These are phyloP conservation scores for Termitomyces sp. DNA, from an alignment of 768 basidiomycete species.

Conservation along the genomic window DNA sequence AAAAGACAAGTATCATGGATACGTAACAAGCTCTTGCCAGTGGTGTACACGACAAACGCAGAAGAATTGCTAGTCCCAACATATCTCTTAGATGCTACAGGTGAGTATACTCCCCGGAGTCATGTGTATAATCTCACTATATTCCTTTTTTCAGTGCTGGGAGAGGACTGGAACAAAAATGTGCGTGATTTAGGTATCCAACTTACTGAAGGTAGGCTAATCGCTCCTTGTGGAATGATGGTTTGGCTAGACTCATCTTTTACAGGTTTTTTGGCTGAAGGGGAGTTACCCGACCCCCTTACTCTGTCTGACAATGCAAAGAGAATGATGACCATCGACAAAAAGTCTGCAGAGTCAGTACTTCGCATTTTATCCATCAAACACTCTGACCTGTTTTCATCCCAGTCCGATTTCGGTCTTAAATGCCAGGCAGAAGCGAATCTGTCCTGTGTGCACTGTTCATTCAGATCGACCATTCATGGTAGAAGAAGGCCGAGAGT, in stretches of 20 bases:
- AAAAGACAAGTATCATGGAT: constrained; percentile 93
- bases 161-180: constrained; percentile 55
- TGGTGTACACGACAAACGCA: constrained; percentile 48
- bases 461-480: constrained; percentile 63
- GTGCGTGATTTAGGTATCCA: constrained; percentile 51
- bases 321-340: constrained; percentile 46
- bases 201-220: constrained; percentile 47
- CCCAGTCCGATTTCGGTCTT: constrained; percentile 58
- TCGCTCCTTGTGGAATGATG: neutral
- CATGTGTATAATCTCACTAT: neutral
- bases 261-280: constrained; percentile 55
- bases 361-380: constrained; percentile 1
- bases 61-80: constrained; percentile 32
- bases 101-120: constrained; percentile 31
- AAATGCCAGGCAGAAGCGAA: constrained; percentile 51
- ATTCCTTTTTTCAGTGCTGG: constrained; percentile 38
- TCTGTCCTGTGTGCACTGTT: constrained; percentile 64
- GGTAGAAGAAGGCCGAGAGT: constrained; percentile 51
- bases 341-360: constrained; percentile 47
- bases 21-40: constrained; percentile 83
- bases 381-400: constrained; percentile 4
- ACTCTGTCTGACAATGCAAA: constrained; percentile 54
- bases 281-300: constrained; percentile 53
- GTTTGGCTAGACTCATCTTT: neutral
- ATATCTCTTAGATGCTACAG: constrained; percentile 68